These are phyloP conservation scores for Xylaria digitata DNA, from an alignment of 2,329 filamentous ascomycete species.

Conservation along the genomic window DNA sequence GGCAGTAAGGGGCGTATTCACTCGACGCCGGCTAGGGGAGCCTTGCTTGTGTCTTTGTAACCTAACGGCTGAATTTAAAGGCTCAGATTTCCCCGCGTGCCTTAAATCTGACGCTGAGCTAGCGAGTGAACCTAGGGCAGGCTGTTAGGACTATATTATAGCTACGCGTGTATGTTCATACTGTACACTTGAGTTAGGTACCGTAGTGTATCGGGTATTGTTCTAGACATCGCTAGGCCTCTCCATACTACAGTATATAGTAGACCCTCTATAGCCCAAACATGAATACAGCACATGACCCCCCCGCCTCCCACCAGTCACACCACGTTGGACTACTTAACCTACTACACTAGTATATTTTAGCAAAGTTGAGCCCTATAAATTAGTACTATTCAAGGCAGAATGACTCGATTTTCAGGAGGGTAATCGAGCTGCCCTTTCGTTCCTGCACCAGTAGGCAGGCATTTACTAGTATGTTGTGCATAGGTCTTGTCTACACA, in stretches of 20 bases:
- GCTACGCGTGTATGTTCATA: too few species aligned
- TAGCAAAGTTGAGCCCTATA: conserved; percentile 15
- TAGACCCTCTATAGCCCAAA: neutral
- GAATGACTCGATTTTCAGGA: neutral
- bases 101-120: conserved; percentile 19
- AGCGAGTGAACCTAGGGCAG: neutral
- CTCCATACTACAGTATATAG: neutral
- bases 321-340: neutral
- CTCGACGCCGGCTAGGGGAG: conserved; percentile 15
- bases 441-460: too few species aligned
- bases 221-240: neutral
- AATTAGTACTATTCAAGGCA: neutral
- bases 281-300: conserved; percentile 8
- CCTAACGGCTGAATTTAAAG: conserved; percentile 27
- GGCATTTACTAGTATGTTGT: too few species aligned
- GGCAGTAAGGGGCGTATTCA: neutral
- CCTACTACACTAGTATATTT: neutral
- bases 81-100: conserved; percentile 18
- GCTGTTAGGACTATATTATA: neutral
- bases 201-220: neutral
- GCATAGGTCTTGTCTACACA: too few species aligned
- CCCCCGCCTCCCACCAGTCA: neutral
- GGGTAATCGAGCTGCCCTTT: too few species aligned
- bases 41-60: conserved; percentile 7
- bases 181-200: neutral